Evolutionary conservation across 768 basidiomycete genomes (phyloP), one percentile per base, ranked within the genome.

Genomic region (Phanerochaete carnosa): DNA sequence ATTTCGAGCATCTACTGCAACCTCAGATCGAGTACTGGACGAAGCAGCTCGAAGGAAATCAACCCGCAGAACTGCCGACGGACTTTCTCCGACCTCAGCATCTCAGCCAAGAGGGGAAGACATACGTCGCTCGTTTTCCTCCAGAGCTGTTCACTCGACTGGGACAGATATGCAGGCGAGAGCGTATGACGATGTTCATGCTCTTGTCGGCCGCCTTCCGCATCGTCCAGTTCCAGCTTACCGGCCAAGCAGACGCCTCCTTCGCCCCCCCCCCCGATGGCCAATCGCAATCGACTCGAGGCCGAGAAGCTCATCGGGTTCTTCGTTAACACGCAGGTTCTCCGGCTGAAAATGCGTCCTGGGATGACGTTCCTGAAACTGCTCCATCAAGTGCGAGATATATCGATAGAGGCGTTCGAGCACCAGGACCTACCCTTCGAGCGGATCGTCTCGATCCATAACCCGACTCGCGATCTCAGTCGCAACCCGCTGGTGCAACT

Each of bases 321-420:
- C 54, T 55, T 55, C 54, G 54, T 55, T 37, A 55, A 55, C 37
- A 55, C 54, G 9, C 54, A 55, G 13, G 35, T 37, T 25, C 30
- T 55, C 12, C 54, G 54, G 3, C 37, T 55, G 4, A 23, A 12
- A 6, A 25, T 55, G 22, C 23, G 35, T 22, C 25, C 54, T 4
- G 37, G 37, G 23, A 55, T 37, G 32, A 8, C 54, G 23, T 55
- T 55, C 54, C 33, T 35, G 9, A 25, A 43, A 9, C 22, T 55
- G 11, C 19, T 55, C 13, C 33, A 25, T 7, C 30, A 55, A 13
- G 35, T 37, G 3, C 30, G 37, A 12, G 35, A 39, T 16, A 3
- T 29, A 3, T 35, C 37, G 3, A 11, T 9, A n/a, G 54, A 33
- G 3, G 54, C 54, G 5, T 37, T 43, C 35, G 54, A 55, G 26